Evolutionary conservation across 352 stramenopile species (phyloP), one percentile per base, ranked within the genome.

Genomic region (Pythium phragmitis): DNA sequence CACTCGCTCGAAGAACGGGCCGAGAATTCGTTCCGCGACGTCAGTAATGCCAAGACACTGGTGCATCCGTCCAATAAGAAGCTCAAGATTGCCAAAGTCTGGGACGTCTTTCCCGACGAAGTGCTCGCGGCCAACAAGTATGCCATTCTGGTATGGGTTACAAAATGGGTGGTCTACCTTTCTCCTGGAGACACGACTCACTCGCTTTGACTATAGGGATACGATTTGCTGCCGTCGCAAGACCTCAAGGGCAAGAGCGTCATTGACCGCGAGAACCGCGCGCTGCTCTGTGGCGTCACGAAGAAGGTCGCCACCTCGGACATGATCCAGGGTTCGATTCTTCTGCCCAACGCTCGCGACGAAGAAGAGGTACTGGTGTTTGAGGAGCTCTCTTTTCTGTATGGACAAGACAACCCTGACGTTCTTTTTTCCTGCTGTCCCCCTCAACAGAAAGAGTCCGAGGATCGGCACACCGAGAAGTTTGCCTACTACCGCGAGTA

Each of bases 401-500:
- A 28, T 43, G 12, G 37, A 16, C 6, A 17, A 19, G 8, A 19
- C 11, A 30, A 45, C 16, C 14, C 16, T 30, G 28, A 42, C 14
- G 5, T 19, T 55, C 13, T 16, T 5, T 28, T 58, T 9, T 21
- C 21, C 36, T 47, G 5, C 14, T 47, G 11, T 30, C 0, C 39
- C 33, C 16, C 23, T 13, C 65, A 65, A 48, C 30, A 62, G 60
- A 73, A 91, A 72, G 80, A 87, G 23, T 73, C 60, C 30, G 73
- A 65, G 45, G 82, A 91, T 28, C 50, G 58, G 12, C 46, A 63
- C 14, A 73, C 62, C 21, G 84, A 94, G 57, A 94, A 92, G 69
- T 94, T 92, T 57, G 82, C 77, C 2, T 94, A 87, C 60, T 89
- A 87, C 50, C 82, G 86, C 62, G 86, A 94, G 55, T 94, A 94